A percentile compares a stretch with the other conserved stretches of the same genome.
These are phyloP conservation scores for Paraphoma sp. DNA, from an alignment of 2,329 filamentous ascomycete genomes.

Conservation along the genomic window DNA sequence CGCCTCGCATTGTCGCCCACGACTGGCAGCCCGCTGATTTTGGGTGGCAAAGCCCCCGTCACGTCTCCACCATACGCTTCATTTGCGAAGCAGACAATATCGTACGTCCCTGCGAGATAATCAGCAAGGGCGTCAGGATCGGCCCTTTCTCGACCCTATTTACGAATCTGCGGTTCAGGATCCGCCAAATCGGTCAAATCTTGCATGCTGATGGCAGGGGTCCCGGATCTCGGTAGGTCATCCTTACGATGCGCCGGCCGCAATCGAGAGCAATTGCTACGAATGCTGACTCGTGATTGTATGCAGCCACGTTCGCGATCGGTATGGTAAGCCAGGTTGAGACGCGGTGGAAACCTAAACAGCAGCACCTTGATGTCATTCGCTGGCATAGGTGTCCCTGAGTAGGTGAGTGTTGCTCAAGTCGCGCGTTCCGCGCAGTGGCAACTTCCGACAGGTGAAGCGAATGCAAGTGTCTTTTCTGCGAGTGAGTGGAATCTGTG, in stretches of 20 bases:
- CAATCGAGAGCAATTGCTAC: constrained; percentile 1
- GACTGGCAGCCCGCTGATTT: background rate
- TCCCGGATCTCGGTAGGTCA: constrained; percentile 6
- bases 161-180: background rate
- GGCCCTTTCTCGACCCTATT: constrained; percentile 1
- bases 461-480: too few species aligned
- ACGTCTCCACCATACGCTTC: background rate
- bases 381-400: background rate
- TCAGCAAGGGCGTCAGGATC: background rate
- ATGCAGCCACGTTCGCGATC: background rate
- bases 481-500: too few species aligned
- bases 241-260: constrained; percentile 1
- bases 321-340: background rate
- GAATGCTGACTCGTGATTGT: background rate
- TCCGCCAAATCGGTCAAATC: constrained; percentile 4
- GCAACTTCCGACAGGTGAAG: too few species aligned
- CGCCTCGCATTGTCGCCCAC: background rate
- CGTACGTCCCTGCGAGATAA: background rate
- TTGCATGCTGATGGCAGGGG: constrained; percentile 7
- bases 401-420: background rate
- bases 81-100: background rate
- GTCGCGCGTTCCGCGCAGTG: too few species aligned
- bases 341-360: background rate
- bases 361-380: background rate
- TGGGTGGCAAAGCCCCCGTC: background rate